These are phyloP conservation scores for Clathrus columnatus DNA, from an alignment of 768 basidiomycete genomes.

Conservation along the genomic window DNA sequence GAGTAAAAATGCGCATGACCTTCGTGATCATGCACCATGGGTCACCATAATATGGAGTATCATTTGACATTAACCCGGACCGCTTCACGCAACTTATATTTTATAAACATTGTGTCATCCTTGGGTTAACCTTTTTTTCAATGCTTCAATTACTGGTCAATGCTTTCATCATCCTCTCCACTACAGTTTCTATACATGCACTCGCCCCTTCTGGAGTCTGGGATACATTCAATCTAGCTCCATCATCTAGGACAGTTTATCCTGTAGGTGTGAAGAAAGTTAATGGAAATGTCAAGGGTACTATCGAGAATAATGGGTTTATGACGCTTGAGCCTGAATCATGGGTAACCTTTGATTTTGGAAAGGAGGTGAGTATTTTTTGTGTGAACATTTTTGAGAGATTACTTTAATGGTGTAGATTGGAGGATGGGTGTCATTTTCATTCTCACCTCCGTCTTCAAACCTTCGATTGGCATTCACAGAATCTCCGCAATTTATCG, in stretches of 20 bases:
- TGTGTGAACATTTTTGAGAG: not conserved
- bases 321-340: conserved; percentile 35
- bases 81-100: no score
- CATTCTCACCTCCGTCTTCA: conserved; percentile 27
- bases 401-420: conserved; percentile 26
- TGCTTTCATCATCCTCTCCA: no score
- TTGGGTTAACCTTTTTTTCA: no score
- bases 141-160: no score
- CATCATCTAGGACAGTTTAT: conserved; percentile 37
- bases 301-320: conserved; percentile 23
- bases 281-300: conserved; percentile 28
- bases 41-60: no score
- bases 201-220: conserved; percentile 40
- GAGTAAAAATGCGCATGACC: no score
- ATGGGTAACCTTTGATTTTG: conserved; percentile 48
- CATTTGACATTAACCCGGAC: no score
- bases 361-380: conserved; percentile 34
- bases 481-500: conserved; percentile 48
- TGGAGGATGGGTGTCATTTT: conserved; percentile 44
- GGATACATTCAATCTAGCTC: conserved; percentile 46
- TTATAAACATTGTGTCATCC: no score
- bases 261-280: conserved; percentile 31
- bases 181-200: conserved; percentile 2
- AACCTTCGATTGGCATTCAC: conserved; percentile 43
- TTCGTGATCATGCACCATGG: no score